Conservation (phyloP, 805 yeast genomes). For the Candida pseudoglaebosa region DNA sequence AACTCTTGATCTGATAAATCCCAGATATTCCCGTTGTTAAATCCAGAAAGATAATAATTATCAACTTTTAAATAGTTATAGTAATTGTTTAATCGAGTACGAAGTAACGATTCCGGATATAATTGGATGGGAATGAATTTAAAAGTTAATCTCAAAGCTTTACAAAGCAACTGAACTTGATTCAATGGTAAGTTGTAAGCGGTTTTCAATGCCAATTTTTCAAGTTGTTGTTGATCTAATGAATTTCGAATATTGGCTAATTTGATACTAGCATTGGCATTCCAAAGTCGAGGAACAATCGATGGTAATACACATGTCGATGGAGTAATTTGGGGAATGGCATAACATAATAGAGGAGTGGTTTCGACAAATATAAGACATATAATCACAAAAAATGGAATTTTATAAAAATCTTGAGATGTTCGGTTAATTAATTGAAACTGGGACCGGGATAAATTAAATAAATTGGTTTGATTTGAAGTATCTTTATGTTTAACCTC, state of each 20-base stretch:
- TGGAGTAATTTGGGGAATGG: constrained; percentile 54
- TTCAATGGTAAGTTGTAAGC: constrained; percentile 44
- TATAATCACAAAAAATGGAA: constrained; percentile 50
- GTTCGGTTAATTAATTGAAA: constrained; percentile 51
- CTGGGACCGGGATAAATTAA: constrained; percentile 45
- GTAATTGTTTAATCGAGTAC: constrained; percentile 32
- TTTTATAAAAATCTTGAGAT: constrained; percentile 44
- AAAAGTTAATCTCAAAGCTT: constrained; percentile 33
- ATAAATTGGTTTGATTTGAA: constrained; percentile 12
- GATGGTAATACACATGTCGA: constrained; percentile 54
- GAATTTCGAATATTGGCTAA: constrained; percentile 10
- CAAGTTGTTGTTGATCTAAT: constrained; percentile 9
- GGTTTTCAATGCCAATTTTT: constrained; percentile 34
- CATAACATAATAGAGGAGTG: constrained; percentile 50
- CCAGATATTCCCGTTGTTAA: constrained; percentile 42
- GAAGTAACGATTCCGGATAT: constrained; percentile 35
- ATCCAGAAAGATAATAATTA: constrained; percentile 42
- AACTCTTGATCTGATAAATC: constrained; percentile 47
- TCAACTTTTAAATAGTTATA: constrained; percentile 49
- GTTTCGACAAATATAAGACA: constrained; percentile 49
- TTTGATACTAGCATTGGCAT: constrained; percentile 12
- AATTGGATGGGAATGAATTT: constrained; percentile 37
- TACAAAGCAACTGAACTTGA: constrained; percentile 34
- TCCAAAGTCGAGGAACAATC: constrained; percentile 36
- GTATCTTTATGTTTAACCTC: constrained; percentile 6